Conservation (phyloP, 495 filamentous ascomycete species). For the Chaetomium cochliodes region DNA sequence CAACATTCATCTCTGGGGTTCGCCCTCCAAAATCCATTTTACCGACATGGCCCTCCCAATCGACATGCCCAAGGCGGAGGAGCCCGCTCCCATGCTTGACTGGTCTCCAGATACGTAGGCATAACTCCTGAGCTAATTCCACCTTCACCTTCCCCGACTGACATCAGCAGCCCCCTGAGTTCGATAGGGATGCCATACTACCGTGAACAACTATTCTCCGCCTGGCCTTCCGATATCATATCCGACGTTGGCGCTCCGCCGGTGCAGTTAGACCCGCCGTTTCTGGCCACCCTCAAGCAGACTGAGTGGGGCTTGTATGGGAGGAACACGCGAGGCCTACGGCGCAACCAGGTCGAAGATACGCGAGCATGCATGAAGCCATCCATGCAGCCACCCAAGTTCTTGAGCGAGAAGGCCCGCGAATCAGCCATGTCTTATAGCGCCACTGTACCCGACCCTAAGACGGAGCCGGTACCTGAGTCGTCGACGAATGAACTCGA, state of each 20-base stretch:
- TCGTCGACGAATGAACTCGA: conserved; percentile 58
- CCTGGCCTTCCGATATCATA: conserved; percentile 78
- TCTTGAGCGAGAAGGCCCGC: conserved; percentile 86
- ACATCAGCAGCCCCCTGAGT: conserved; percentile 65
- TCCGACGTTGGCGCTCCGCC: conserved; percentile 85
- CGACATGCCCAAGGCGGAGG: conserved; percentile 67
- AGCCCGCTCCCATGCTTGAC: conserved; percentile 51
- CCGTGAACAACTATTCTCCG: conserved; percentile 79
- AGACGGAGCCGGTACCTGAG: conserved; percentile 52
- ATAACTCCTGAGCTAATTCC: background rate
- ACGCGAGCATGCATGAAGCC: conserved; percentile 61
- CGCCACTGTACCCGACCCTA: conserved; percentile 34
- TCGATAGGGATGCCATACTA: conserved; percentile 92
- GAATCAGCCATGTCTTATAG: conserved; percentile 57
- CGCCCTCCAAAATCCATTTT: conserved; percentile 83
- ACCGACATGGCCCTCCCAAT: conserved; percentile 76
- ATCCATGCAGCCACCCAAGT: conserved; percentile 68
- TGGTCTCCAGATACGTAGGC: conserved; percentile 70
- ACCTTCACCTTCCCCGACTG: conserved; percentile 14
- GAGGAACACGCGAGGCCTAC: conserved; percentile 68
- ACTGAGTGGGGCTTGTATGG: conserved; percentile 72
- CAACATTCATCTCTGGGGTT: conserved; percentile 86
- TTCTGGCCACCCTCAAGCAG: conserved; percentile 64
- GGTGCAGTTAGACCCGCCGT: conserved; percentile 67
- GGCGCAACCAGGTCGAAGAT: conserved; percentile 81